Conservation (phyloP, 768 basidiomycete species). For the Suillus decipiens region DNA sequence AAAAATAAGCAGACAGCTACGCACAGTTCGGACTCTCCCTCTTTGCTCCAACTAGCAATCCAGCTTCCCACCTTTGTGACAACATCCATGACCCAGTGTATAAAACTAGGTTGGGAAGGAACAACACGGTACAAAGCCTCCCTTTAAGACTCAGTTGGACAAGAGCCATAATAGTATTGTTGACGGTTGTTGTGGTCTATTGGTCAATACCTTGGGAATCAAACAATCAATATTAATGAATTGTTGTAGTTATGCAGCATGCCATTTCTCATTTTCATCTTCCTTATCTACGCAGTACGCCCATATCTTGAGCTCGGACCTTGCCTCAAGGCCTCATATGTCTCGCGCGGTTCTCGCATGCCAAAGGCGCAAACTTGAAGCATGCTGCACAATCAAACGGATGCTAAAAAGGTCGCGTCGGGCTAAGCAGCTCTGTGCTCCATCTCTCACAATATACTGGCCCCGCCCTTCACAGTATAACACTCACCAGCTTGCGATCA, state of each 20-base stretch:
- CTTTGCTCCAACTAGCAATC: conserved; percentile 55
- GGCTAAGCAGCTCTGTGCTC: background rate
- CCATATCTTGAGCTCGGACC: background rate
- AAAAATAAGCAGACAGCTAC: conserved; percentile 21
- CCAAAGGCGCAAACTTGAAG: background rate
- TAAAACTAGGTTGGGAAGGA: conserved; percentile 14
- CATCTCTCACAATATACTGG: background rate
- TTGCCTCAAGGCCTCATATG: background rate
- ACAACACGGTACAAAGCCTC: conserved; percentile 18
- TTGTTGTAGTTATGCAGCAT: background rate
- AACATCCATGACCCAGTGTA: conserved; percentile 54
- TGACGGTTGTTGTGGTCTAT: conserved; percentile 29
- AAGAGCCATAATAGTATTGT: conserved; percentile 26
- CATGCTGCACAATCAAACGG: background rate
- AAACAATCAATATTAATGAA: background rate
- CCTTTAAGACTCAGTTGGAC: conserved; percentile 3
- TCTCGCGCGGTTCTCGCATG: background rate
- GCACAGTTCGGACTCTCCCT: conserved; percentile 67
- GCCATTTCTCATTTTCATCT: background rate
- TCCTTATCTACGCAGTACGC: background rate
- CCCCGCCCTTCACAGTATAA: background rate
- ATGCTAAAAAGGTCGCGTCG: background rate
- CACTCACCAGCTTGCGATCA: background rate
- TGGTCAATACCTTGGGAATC: conserved; percentile 15
- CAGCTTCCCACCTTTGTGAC: conserved; percentile 51